A percentile compares a stretch with the other conserved stretches of the same genome.
Evolutionary conservation across 495 filamentous ascomycete genomes (phyloP).

Genomic region (Neurospora sp.): DNA sequence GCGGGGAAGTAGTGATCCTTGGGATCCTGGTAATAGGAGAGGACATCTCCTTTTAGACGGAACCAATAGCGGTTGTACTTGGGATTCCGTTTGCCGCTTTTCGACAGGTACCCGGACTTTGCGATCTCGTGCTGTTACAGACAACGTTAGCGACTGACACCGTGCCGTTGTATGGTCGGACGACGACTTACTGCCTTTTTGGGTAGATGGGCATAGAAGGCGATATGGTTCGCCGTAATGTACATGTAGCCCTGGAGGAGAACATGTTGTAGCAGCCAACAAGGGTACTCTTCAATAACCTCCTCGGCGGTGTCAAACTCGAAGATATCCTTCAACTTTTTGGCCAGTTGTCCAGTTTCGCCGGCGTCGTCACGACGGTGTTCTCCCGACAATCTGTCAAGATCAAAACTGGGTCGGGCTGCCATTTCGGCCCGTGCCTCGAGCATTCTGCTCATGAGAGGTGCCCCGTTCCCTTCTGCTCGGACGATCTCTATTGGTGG

Average conservation of each 20-base stretch:
- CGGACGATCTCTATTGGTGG: conserved; percentile 24
- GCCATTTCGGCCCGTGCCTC: conserved; percentile 65
- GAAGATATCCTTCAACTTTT: conserved; percentile 79
- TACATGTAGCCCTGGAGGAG: conserved; percentile 95
- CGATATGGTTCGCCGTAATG: conserved; percentile 86
- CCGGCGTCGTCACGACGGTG: conserved; percentile 19
- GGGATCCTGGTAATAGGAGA: conserved; percentile 84
- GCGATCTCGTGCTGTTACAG: conserved; percentile 53
- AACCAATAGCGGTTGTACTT: conserved; percentile 96
- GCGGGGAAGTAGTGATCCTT: conserved; percentile 85
- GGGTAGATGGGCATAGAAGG: conserved; percentile 93
- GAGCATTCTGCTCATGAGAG: conserved; percentile 72
- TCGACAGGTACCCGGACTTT: conserved; percentile 83
- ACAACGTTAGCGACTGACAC: conserved; percentile 17
- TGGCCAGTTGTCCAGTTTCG: conserved; percentile 45
- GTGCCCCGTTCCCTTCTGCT: conserved; percentile 40
- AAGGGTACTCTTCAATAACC: conserved; percentile 87
- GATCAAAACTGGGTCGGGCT: conserved; percentile 42
- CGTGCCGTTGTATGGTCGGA: background rate
- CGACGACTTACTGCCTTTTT: conserved; percentile 61
- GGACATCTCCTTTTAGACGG: conserved; percentile 83
- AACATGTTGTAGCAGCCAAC: conserved; percentile 87
- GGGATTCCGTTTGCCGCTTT: conserved; percentile 82
- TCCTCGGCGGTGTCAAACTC: conserved; percentile 73
- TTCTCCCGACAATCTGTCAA: conserved; percentile 31